phyloP scores from a whole-genome alignment of 192 early-diverging fungal genomes.

The Entophlyctis luteolus region DNA sequence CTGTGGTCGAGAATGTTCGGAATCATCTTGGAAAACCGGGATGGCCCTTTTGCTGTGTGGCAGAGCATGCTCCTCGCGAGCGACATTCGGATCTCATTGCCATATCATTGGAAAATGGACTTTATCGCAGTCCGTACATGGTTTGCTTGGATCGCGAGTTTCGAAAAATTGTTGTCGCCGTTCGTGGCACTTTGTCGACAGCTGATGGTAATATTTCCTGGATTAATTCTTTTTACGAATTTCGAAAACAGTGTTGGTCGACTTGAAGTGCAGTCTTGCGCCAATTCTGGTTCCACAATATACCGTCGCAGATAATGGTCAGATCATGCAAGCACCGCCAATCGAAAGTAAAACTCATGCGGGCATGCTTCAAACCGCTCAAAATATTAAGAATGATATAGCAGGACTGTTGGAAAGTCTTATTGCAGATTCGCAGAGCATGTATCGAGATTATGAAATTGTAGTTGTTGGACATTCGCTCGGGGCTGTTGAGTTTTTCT shows the following conservation, averaged over 20 bases:
- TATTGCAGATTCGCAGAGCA: constrained; percentile 8
- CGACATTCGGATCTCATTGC: constrained; percentile 39
- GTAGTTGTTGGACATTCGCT: constrained; percentile 45
- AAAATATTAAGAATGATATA: constrained; percentile 34
- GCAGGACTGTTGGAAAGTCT: constrained; percentile 29
- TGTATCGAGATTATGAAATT: constrained; percentile 32
- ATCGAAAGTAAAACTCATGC: constrained; percentile 11
- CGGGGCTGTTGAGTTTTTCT: constrained; percentile 32
- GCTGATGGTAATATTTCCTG: constrained; percentile 31
- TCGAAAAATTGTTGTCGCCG: constrained; percentile 41
- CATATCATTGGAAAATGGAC: constrained; percentile 33
- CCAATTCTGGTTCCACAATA: constrained; percentile 21
- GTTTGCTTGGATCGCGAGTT: constrained; percentile 44
- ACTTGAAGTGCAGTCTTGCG: constrained; percentile 41
- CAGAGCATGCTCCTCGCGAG: constrained; percentile 18
- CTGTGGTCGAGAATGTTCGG: constrained; percentile 21
- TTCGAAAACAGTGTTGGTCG: constrained; percentile 33
- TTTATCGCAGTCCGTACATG: constrained; percentile 46
- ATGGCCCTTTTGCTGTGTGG: constrained; percentile 16
- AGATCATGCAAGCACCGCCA: background rate
- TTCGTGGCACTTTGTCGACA: constrained; percentile 47
- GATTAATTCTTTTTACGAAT: background rate
- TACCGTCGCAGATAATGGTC: background rate
- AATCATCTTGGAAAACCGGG: constrained; percentile 24
- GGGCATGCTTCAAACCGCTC: constrained; percentile 37